Evolutionary conservation across 2,329 filamentous ascomycete genomes (phyloP).

Genomic region (Chrysoporthe puriensis): DNA sequence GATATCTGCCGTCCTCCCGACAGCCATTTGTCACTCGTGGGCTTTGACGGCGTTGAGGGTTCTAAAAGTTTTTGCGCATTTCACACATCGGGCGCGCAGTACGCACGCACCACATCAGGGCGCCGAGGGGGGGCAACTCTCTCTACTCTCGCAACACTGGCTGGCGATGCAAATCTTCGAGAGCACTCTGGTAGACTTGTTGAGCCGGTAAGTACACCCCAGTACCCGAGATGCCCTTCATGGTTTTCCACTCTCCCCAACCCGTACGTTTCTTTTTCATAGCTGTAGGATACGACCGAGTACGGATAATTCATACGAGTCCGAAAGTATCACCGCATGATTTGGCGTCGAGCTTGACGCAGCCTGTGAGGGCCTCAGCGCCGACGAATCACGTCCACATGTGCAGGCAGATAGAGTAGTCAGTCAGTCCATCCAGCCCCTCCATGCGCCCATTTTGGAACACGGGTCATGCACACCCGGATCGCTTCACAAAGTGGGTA

Average conservation of each 20-base stretch:
- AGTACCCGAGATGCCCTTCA: not conserved
- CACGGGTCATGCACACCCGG: not conserved
- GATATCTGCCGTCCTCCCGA: conserved; percentile 27
- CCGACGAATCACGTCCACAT: not conserved
- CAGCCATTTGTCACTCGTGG: conserved; percentile 22
- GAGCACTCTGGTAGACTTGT: conserved; percentile 30
- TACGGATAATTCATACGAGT: conserved; percentile 17
- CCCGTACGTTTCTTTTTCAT: conserved; percentile 7
- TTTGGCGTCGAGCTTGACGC: not conserved
- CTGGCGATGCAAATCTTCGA: conserved; percentile 31
- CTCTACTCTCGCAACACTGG: conserved; percentile 22
- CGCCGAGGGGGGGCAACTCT: conserved; percentile 9
- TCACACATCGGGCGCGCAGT: conserved; percentile 5
- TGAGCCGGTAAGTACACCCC: conserved; percentile 33
- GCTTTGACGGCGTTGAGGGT: conserved; percentile 27
- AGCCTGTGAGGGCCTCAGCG: not conserved
- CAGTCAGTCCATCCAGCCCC: not conserved
- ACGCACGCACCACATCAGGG: conserved; percentile 12
- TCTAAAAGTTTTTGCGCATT: conserved; percentile 27
- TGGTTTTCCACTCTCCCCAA: conserved; percentile 15
- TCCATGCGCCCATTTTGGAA: too few species aligned
- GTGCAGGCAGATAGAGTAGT: not conserved
- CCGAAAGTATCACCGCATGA: not conserved
- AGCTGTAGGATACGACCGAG: conserved; percentile 24
- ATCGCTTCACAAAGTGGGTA: not conserved